Evolutionary conservation across 73 alveolate genomes (phyloP).

Genomic region (Urostyla sp.): DNA sequence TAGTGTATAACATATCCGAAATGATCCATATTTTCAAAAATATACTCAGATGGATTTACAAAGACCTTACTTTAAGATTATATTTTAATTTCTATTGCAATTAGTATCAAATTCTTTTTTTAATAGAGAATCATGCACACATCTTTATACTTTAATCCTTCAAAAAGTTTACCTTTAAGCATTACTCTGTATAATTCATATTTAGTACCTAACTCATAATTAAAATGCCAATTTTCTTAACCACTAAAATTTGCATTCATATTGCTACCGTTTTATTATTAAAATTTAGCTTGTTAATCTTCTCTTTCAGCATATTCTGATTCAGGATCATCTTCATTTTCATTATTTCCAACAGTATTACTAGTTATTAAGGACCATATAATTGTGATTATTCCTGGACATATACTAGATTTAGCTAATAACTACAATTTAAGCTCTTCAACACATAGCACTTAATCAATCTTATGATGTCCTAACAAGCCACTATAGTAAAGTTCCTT

Average conservation of each 20-base stretch:
- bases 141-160: slow-evolving; percentile 75
- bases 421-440: slow-evolving; percentile 93
- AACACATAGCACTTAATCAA: slow-evolving; percentile 89
- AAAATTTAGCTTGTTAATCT: not conserved
- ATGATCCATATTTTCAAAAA: slow-evolving; percentile 90
- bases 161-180: slow-evolving; percentile 65
- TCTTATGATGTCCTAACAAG: slow-evolving; percentile 58
- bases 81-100: slow-evolving; percentile 82
- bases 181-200: slow-evolving; percentile 83
- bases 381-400: slow-evolving; percentile 97
- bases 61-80: slow-evolving; percentile 88
- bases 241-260: not conserved
- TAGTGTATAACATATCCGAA: slow-evolving; percentile 91
- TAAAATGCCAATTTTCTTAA: slow-evolving; percentile 53
- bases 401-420: slow-evolving; percentile 92
- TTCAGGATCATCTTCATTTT: slow-evolving; percentile 52
- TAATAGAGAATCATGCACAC: slow-evolving; percentile 66
- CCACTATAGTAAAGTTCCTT: slow-evolving; percentile 91
- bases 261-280: not conserved
- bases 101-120: slow-evolving; percentile 80
- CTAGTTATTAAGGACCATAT: slow-evolving; percentile 90
- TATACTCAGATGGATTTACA: slow-evolving; percentile 93
- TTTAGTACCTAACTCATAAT: slow-evolving; percentile 76
- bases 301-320: slow-evolving; percentile 24
- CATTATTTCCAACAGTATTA: slow-evolving; percentile 69